Conservation (phyloP, 495 filamentous ascomycete genomes). For the Lophiotrema nucula region DNA sequence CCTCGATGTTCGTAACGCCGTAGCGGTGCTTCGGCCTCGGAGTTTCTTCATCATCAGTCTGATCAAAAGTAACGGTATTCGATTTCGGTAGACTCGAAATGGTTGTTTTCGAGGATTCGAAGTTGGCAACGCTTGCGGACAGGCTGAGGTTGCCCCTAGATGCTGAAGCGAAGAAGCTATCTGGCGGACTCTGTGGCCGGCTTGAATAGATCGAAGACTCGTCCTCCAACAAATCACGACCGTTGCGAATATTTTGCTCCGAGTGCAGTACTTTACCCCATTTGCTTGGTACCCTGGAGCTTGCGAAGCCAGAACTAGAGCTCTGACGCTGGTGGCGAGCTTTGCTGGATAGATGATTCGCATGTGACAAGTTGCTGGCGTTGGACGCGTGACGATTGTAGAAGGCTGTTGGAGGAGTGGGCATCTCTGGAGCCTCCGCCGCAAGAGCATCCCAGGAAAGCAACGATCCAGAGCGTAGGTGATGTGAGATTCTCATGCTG, state of each 20-base stretch:
- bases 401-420: conserved; percentile 8
- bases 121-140: no score
- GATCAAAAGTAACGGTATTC: no score
- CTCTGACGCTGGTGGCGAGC: conserved; percentile 26
- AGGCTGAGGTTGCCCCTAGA: no score
- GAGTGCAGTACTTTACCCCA: conserved; percentile 30
- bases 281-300: conserved; percentile 28
- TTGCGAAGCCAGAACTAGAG: conserved; percentile 34
- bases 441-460: conserved; percentile 24
- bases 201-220: conserved; percentile 34
- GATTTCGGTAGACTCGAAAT: no score
- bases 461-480: conserved; percentile 32
- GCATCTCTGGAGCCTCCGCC: conserved; percentile 5
- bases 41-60: conserved; percentile 20
- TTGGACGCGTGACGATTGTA: conserved; percentile 11
- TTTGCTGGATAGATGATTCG: background rate
- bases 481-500: conserved; percentile 36
- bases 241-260: background rate
- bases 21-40: conserved; percentile 9
- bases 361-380: conserved; percentile 1
- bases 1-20: background rate
- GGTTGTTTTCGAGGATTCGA: no score
- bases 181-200: conserved; percentile 29
- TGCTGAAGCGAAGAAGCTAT: conserved; percentile 23
- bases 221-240: conserved; percentile 7